Base-by-base conservation (phyloP, 2,329 filamentous ascomycete species). In the Colletotrichum tanaceti region DNA sequence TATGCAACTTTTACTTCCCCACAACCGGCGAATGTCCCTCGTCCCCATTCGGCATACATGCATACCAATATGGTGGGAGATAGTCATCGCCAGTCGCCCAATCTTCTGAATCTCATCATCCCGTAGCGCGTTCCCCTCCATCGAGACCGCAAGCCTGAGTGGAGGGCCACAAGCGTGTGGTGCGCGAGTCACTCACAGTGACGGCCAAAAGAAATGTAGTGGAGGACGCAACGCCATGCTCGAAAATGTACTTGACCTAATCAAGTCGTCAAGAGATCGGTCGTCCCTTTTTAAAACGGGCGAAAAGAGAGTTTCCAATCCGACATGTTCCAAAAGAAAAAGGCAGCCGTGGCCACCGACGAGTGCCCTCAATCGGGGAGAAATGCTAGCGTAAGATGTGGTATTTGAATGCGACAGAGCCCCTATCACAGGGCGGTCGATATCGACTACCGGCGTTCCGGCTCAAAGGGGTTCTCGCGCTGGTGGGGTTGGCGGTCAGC, bases 201-300 rank as follows among this genome's bases (percentile, higher is more conserved):
- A 44, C 52, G 47, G 49, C 20, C 28, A 50, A 57, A 52, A 44
- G n/a, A 68, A 57, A 24, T 38, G 18, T 60, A 35, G 39, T 14
- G 32, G 24, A 60, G 28, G 28, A 65, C 62, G 62, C 65, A 68
- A 57, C 62, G 65, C 65, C 65, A 68, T 65, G 65, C 65, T 68
- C 41, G 65, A 55, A 60, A 59, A 59, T 54, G n/a, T 55, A 43
- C 7, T 39, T 32, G 62, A 57, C 53, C n/a, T 57, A 68, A 68
- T 44, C 55, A 44, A 65, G 55, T 24, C 55, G 35, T 55, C 43
- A 28, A 18, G 22, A 52, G n/a, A 22, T 22, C 7, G 16, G 13
- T 44, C 38, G 16, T n/a, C 24, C 14, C 22, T 11, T 20, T 18
- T 32, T 9, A 35, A 2, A 43, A 44, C 18, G 47, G 32, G 32